Percentiles rank a stretch among this genome's conserved stretches.
These are phyloP conservation scores for Sequoia sempervirens DNA, from an alignment of 75 land plant species.

Conservation along the genomic window DNA sequence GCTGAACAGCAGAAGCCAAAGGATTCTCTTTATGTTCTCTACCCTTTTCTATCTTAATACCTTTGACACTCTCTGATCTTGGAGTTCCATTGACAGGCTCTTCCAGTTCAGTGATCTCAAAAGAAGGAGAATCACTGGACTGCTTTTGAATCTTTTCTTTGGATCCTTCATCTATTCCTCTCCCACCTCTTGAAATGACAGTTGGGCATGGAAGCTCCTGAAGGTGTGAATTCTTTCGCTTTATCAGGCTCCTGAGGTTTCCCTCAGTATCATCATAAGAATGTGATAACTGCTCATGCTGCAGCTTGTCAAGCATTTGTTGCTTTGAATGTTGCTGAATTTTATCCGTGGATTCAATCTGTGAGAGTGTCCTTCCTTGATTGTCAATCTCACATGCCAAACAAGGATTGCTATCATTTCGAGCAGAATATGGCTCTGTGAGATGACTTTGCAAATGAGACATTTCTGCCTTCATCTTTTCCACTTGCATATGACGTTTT, in stretches of 20 bases:
- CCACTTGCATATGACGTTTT: slow-evolving; percentile 86
- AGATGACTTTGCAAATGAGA: slow-evolving; percentile 72
- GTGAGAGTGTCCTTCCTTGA: background rate
- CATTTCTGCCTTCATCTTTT: slow-evolving; percentile 97
- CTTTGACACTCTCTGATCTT: slow-evolving; percentile 2
- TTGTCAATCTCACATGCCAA: slow-evolving; percentile 24
- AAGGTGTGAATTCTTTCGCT: slow-evolving; percentile 17
- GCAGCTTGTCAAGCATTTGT: background rate
- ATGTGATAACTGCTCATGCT: background rate
- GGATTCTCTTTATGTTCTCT: slow-evolving; percentile 34
- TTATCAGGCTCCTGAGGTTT: slow-evolving; percentile 3
- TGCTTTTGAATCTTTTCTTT: slow-evolving; percentile 14
- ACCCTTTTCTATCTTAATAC: slow-evolving; percentile 6
- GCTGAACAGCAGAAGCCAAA: slow-evolving; percentile 69
- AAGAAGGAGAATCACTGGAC: slow-evolving; percentile 8
- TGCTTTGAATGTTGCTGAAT: background rate
- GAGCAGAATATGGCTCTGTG: slow-evolving; percentile 41
- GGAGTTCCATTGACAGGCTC: slow-evolving; percentile 1
- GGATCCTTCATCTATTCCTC: slow-evolving; percentile 11
- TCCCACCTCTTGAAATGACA: background rate
- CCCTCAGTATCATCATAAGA: background rate
- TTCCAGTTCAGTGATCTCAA: slow-evolving; percentile 58
- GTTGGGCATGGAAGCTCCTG: background rate
- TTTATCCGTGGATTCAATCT: background rate
- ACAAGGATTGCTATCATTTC: slow-evolving; percentile 14